Percentiles rank a stretch among this genome's conserved stretches.
Evolutionary conservation across 2,329 filamentous ascomycete species (phyloP).

Genomic region (Kalmusia sp.): DNA sequence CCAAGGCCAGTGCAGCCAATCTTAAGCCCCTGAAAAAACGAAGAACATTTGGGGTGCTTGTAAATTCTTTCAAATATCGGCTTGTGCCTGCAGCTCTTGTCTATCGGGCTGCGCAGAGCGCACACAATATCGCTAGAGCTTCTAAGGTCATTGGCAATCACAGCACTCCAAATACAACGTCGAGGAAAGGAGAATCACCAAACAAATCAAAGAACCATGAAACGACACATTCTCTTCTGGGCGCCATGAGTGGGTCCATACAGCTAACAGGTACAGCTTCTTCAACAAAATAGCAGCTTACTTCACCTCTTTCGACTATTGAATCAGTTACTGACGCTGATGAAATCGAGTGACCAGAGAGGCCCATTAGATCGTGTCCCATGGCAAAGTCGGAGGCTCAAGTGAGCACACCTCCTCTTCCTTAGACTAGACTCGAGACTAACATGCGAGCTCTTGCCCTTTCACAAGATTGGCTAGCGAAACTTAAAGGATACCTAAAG

Average conservation of each 20-base stretch:
- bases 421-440: background rate
- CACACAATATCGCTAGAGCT: background rate
- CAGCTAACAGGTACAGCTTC: too few species aligned
- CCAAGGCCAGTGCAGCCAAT: slow-evolving; percentile 9
- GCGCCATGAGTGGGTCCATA: too few species aligned
- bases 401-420: background rate
- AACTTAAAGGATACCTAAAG: background rate
- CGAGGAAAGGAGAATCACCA: background rate
- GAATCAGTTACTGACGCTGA: background rate
- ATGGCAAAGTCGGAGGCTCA: background rate
- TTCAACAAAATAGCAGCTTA: too few species aligned
- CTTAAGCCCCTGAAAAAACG: slow-evolving; percentile 7
- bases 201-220: background rate
- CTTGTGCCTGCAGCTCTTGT: background rate
- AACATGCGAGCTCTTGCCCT: background rate
- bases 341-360: background rate
- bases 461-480: slow-evolving; percentile 3
- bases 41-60: background rate
- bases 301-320: background rate
- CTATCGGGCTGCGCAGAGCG: too few species aligned
- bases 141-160: background rate
- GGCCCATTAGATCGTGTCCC: too few species aligned
- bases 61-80: background rate
- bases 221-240: too few species aligned
- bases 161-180: too few species aligned